Evolutionary conservation across 495 filamentous ascomycete genomes (phyloP), one percentile per base, ranked within the genome.

Genomic region (Neurospora intermedia): DNA sequence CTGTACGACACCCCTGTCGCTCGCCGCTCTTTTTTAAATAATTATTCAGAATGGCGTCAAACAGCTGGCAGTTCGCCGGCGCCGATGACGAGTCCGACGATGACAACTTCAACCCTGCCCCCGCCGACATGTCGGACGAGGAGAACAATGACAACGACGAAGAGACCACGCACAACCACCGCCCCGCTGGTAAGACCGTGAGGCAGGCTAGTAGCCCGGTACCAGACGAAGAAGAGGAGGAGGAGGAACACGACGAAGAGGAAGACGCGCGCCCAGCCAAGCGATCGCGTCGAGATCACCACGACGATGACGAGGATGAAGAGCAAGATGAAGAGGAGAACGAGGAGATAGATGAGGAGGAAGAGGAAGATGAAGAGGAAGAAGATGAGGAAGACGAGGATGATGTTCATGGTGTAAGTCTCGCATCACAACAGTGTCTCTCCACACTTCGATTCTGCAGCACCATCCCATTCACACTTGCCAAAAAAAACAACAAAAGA

Each of bases 61-160:
- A 69, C 75, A 75, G 75, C 43, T 71, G 71, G 43, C 76, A 75
- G 18, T 78, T 72, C 66, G 76, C 73, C 31, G 79, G 77, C 76
- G 54, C 13, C 16, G 91, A 90, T 72, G 92, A 90, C 71, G 92
- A 92, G 31, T 80, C 78, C 39, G 92, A 94, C 71, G 91, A 94
- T 72, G 92, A 93, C 76, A 90, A 93, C 75, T 94, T 95, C 83
- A 94, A 95, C 78, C 92, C 92, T 40, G 85, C 84, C 35, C 88
- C 89, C 11, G 88, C 84, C 69, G 89, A 91, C 71, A 80, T 90
- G 4, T 93, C 91, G 6, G 92, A 92, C 73, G 88, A 88, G 59
- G 92, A 93, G 69, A 83, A 72, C 20, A 41, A 72, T 23, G 73
- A 42, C 27, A 74, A 77, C 11, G 74, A 75, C 7, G 71, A 45